These are phyloP conservation scores for Heliamphora exappendiculata DNA, from an alignment of 148 eudicot genomes.

Conservation along the genomic window DNA sequence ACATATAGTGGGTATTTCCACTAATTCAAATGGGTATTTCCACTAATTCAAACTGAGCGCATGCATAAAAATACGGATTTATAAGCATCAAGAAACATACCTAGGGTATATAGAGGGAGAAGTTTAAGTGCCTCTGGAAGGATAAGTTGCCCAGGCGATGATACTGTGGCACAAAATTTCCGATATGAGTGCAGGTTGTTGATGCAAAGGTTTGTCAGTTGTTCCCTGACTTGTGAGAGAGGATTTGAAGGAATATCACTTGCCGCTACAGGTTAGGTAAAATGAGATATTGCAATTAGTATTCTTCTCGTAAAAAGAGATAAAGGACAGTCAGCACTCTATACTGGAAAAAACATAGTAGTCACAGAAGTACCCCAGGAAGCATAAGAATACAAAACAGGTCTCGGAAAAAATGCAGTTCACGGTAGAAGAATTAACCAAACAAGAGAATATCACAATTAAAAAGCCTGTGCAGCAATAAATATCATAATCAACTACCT, in stretches of 20 bases:
- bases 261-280: constrained; percentile 51
- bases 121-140: constrained; percentile 96
- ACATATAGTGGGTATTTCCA: too few species aligned
- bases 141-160: constrained; percentile 90
- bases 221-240: constrained; percentile 76
- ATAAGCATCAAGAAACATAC: constrained; percentile 32
- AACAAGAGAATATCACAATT: neutral
- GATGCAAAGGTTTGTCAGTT: constrained; percentile 74
- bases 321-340: too few species aligned
- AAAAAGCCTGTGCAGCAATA: constrained; percentile 3
- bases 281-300: constrained; percentile 11
- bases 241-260: constrained; percentile 61
- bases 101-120: constrained; percentile 85
- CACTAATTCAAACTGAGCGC: neutral
- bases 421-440: neutral
- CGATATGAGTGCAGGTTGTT: constrained; percentile 78
- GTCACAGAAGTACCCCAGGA: too few species aligned
- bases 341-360: too few species aligned
- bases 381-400: neutral
- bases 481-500: too few species aligned
- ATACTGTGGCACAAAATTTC: constrained; percentile 84
- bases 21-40: too few species aligned
- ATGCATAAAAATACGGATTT: neutral
- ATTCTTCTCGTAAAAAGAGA: constrained; percentile 7
- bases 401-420: too few species aligned